Conservation (phyloP, 306 rosid species). For the Rosa rugosa region DNA sequence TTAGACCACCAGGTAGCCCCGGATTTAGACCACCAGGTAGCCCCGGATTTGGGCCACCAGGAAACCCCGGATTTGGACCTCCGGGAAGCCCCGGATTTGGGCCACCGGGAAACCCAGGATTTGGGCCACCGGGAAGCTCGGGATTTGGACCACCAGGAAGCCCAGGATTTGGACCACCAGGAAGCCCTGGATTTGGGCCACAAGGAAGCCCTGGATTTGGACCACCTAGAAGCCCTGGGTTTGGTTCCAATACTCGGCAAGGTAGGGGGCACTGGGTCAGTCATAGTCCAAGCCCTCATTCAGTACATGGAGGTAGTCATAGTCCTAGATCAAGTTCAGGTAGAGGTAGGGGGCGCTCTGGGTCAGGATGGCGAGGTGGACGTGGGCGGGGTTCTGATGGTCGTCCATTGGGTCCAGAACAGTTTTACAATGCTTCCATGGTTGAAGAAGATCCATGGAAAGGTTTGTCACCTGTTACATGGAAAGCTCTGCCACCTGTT, state of each 20-base stretch:
- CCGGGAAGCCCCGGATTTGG: neutral
- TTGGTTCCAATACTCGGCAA: conserved; percentile 31
- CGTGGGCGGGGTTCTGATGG: conserved; percentile 46
- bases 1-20: conserved; percentile 30
- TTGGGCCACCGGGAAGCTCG: neutral
- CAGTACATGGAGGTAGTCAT: conserved; percentile 44
- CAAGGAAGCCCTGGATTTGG: conserved; percentile 30
- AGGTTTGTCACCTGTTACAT: conserved; percentile 14
- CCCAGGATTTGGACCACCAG: conserved; percentile 9
- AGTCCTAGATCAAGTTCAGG: conserved; percentile 40
- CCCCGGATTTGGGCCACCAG: neutral
- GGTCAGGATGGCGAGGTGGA: conserved; percentile 53
- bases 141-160: neutral
- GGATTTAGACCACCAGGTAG: conserved; percentile 42
- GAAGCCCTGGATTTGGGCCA: conserved; percentile 20
- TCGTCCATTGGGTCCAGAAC: conserved; percentile 30
- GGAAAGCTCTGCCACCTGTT: conserved; percentile 40
- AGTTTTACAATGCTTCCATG: conserved; percentile 66
- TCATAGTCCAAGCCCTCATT: conserved; percentile 46
- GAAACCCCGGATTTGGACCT: neutral
- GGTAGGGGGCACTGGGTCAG: conserved; percentile 34
- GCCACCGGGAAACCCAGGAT: neutral
- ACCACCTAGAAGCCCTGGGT: conserved; percentile 32
- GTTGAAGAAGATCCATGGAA: conserved; percentile 92
- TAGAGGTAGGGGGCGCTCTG: conserved; percentile 50